phyloP scores from a whole-genome alignment of 179 eudicot species.

The Pouteria campechiana region DNA sequence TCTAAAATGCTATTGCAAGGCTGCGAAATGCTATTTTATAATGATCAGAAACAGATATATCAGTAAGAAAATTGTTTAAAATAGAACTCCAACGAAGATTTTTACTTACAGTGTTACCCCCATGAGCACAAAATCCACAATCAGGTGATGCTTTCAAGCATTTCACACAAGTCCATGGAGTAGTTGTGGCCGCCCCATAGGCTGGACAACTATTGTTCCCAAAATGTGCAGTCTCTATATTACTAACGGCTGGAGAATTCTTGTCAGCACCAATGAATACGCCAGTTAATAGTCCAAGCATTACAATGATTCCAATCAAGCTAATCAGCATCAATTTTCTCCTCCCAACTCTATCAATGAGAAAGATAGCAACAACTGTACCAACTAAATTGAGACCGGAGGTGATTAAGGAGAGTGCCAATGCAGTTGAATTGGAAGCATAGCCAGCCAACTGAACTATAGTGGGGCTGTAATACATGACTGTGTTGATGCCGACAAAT shows the following conservation, averaged over 20 bases:
- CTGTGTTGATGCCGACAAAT: conserved; percentile 83
- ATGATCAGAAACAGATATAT: no score
- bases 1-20: no score
- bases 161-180: conserved; percentile 67
- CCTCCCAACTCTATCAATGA: conserved; percentile 76
- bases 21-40: no score
- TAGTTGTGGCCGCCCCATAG: conserved; percentile 19
- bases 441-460: conserved; percentile 82
- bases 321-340: conserved; percentile 70
- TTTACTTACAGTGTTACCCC: conserved; percentile 43
- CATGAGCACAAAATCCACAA: conserved; percentile 61
- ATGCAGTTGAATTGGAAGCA: conserved; percentile 74
- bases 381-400: conserved; percentile 80
- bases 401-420: conserved; percentile 75
- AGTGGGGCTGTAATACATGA: conserved; percentile 94
- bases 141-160: conserved; percentile 53
- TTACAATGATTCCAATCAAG: conserved; percentile 59
- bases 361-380: conserved; percentile 61
- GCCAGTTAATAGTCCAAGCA: conserved; percentile 42
- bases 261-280: conserved; percentile 48
- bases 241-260: conserved; percentile 46
- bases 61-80: neutral
- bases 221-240: conserved; percentile 37
- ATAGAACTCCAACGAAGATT: neutral
- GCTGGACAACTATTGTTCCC: conserved; percentile 54